Conservation (phyloP, 2,329 filamentous ascomycete genomes). For the Teratosphaeria pseudoeucalypti region DNA sequence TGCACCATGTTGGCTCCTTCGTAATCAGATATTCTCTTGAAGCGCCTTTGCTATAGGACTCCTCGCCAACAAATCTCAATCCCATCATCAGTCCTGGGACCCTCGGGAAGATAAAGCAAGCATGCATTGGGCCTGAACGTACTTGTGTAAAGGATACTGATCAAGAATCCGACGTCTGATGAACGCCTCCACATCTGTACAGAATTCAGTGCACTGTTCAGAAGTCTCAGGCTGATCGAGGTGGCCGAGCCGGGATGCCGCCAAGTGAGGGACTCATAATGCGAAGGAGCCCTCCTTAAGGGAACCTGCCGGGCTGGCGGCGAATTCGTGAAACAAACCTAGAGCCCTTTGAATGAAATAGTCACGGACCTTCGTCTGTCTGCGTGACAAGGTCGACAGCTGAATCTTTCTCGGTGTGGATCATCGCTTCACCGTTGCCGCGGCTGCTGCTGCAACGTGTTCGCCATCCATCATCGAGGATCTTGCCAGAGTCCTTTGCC, state of each 20-base stretch:
- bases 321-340: neutral
- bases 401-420: slow-evolving; percentile 58
- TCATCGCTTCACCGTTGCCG: slow-evolving; percentile 21
- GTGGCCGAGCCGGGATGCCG: neutral
- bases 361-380: slow-evolving; percentile 54
- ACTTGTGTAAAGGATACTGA: slow-evolving; percentile 58
- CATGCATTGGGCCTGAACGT: slow-evolving; percentile 22
- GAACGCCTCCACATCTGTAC: slow-evolving; percentile 60
- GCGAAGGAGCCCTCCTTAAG: neutral
- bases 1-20: slow-evolving; percentile 57
- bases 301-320: too few relatives aligned
- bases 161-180: slow-evolving; percentile 50
- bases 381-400: slow-evolving; percentile 69
- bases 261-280: neutral
- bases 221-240: neutral
- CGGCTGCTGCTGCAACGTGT: slow-evolving; percentile 37
- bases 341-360: neutral
- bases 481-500: slow-evolving; percentile 57
- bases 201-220: neutral
- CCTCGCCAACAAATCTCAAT: slow-evolving; percentile 62
- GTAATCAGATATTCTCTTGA: slow-evolving; percentile 59
- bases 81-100: neutral
- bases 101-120: neutral
- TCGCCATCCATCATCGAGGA: slow-evolving; percentile 56
- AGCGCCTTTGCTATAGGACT: slow-evolving; percentile 59